Conservation (phyloP, 1,139 yeast species). For the Blastobotrys persicus region DNA sequence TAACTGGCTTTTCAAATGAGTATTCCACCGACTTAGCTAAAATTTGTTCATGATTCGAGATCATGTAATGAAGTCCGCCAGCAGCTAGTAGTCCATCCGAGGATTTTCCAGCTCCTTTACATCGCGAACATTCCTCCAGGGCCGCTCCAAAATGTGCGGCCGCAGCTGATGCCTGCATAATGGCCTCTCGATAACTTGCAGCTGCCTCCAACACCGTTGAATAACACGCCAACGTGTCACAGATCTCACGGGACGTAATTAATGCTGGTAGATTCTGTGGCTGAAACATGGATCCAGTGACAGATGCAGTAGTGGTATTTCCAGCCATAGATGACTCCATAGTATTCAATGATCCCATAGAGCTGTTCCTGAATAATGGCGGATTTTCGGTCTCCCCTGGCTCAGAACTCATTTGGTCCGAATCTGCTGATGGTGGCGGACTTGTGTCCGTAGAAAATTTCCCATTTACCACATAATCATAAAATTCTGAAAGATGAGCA, state of each 20-base stretch:
- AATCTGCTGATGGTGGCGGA: no score
- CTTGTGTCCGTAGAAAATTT: no score
- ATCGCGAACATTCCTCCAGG: constrained; percentile 65
- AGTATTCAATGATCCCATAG: neutral
- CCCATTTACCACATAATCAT: neutral
- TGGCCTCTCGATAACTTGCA: constrained; percentile 48
- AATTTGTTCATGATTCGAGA: constrained; percentile 75
- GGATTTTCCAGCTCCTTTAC: constrained; percentile 62
- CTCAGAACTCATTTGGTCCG: no score
- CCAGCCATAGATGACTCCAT: neutral
- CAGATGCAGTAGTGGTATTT: constrained; percentile 7
- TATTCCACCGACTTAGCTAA: constrained; percentile 55
- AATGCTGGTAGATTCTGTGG: constrained; percentile 55
- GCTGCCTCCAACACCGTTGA: constrained; percentile 52
- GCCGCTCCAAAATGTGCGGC: constrained; percentile 75
- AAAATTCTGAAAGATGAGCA: neutral
- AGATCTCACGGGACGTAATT: constrained; percentile 58
- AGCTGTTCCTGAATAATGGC: neutral
- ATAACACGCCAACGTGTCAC: constrained; percentile 48
- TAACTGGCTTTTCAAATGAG: constrained; percentile 57
- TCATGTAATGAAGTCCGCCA: constrained; percentile 73
- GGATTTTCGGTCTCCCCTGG: neutral
- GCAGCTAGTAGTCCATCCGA: constrained; percentile 69
- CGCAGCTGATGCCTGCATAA: constrained; percentile 53
- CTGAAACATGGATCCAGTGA: constrained; percentile 17